Percentiles rank a stretch among this genome's conserved stretches.
Conservation (phyloP, 73 alveolate genomes). For the Paramecium primaurelia region DNA sequence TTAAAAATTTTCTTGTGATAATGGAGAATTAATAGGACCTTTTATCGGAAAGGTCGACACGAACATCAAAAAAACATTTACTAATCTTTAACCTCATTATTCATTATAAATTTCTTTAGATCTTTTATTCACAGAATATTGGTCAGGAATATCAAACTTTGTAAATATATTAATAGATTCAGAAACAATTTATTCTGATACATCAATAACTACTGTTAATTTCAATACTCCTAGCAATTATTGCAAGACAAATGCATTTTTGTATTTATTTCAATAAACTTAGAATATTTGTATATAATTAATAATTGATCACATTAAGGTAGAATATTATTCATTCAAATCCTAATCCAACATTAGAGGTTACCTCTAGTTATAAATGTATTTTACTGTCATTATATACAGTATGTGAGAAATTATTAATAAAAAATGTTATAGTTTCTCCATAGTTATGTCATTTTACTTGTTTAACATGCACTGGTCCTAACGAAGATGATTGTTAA, state of each 20-base stretch:
- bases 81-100: not conserved
- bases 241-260: not conserved
- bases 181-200: not conserved
- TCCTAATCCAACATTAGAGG: not conserved
- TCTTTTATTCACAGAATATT: not conserved
- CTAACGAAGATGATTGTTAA: not conserved
- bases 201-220: not conserved
- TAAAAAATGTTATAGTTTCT: not conserved
- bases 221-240: not conserved
- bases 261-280: not conserved
- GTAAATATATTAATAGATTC: not conserved
- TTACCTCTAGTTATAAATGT: not conserved
- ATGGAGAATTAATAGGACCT: not conserved
- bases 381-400: not conserved
- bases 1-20: not conserved
- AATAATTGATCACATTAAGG: not conserved
- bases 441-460: not conserved
- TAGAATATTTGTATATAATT: not conserved
- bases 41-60: not conserved
- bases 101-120: not conserved
- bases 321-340: not conserved
- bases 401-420: not conserved
- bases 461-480: conserved; percentile 11
- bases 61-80: not conserved
- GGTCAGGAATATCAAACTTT: not conserved